These are phyloP conservation scores for Basidiobolus meristosporus DNA, from an alignment of 371 early-diverging fungal species.

Conservation along the genomic window DNA sequence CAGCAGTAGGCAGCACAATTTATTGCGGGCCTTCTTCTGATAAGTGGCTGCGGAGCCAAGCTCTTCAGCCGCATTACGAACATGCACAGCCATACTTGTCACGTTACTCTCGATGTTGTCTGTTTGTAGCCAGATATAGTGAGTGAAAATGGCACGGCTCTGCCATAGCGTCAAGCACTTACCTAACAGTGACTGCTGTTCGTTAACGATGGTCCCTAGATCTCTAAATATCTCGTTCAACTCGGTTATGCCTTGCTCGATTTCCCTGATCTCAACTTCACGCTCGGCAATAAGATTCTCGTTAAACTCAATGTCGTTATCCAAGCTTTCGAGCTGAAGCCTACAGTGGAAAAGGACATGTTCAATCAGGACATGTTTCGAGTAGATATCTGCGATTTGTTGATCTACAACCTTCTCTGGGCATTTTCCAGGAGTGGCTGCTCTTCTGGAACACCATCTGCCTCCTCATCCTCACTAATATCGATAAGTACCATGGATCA, in stretches of 20 bases:
- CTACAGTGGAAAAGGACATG: no score
- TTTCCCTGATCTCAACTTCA: constrained; percentile 77
- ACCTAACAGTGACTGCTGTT: constrained; percentile 87
- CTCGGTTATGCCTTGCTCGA: constrained; percentile 80
- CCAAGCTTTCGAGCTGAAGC: constrained; percentile 29
- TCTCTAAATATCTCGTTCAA: constrained; percentile 93
- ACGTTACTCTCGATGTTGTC: constrained; percentile 84
- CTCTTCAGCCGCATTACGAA: constrained; percentile 62
- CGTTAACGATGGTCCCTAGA: constrained; percentile 84
- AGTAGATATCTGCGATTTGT: no score
- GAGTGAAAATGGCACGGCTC: neutral
- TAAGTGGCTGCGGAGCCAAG: constrained; percentile 56
- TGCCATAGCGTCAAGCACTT: no score
- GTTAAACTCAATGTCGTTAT: constrained; percentile 84
- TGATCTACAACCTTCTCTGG: no score
- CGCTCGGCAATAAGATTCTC: constrained; percentile 81
- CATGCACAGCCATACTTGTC: constrained; percentile 49
- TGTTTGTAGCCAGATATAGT: constrained; percentile 4
- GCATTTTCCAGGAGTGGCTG: no score
- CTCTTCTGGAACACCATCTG: no score
- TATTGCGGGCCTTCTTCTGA: constrained; percentile 60
- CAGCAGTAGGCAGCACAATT: constrained; percentile 58
- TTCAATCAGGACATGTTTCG: no score
- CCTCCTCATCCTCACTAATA: no score
- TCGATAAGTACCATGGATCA: no score